These are phyloP conservation scores for Trametes maxima DNA, from an alignment of 768 basidiomycete genomes.

Conservation along the genomic window DNA sequence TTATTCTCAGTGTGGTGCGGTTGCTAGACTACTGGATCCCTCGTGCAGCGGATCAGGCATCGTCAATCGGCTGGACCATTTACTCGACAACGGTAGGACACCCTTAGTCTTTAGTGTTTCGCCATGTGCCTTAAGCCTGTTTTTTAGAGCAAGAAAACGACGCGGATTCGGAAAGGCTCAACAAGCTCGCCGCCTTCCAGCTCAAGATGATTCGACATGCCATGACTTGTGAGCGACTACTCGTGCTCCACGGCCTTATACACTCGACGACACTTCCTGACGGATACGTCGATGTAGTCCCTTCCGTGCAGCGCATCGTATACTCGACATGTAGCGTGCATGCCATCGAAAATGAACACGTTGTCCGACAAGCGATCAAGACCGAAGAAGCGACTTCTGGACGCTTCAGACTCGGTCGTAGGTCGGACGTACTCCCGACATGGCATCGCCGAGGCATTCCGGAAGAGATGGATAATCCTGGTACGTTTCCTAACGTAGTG, in stretches of 20 bases:
- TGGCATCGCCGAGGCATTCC: slow-evolving; percentile 83
- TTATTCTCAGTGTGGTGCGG: not conserved
- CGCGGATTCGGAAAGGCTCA: slow-evolving; percentile 67
- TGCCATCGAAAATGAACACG: slow-evolving; percentile 89
- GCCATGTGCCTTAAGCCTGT: not conserved
- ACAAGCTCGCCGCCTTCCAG: slow-evolving; percentile 87
- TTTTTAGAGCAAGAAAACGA: slow-evolving; percentile 58
- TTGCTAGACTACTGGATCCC: slow-evolving; percentile 83
- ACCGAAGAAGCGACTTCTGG: slow-evolving; percentile 66
- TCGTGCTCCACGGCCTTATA: no score
- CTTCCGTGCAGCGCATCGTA: slow-evolving; percentile 76
- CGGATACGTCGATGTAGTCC: slow-evolving; percentile 50
- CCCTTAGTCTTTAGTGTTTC: not conserved
- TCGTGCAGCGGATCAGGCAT: slow-evolving; percentile 97
- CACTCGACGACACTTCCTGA: not conserved
- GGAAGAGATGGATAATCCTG: slow-evolving; percentile 60
- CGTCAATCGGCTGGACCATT: slow-evolving; percentile 84
- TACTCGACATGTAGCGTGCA: slow-evolving; percentile 99
- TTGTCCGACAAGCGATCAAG: slow-evolving; percentile 72
- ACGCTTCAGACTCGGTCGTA: slow-evolving; percentile 70
- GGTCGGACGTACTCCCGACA: slow-evolving; percentile 65
- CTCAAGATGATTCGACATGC: slow-evolving; percentile 91
- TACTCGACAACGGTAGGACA: slow-evolving; percentile 68
- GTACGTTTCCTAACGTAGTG: slow-evolving; percentile 37
- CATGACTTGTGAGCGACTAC: slow-evolving; percentile 74